These are phyloP conservation scores for Hypoxylon subgilvum DNA, from an alignment of 495 filamentous ascomycete genomes.

Conservation along the genomic window DNA sequence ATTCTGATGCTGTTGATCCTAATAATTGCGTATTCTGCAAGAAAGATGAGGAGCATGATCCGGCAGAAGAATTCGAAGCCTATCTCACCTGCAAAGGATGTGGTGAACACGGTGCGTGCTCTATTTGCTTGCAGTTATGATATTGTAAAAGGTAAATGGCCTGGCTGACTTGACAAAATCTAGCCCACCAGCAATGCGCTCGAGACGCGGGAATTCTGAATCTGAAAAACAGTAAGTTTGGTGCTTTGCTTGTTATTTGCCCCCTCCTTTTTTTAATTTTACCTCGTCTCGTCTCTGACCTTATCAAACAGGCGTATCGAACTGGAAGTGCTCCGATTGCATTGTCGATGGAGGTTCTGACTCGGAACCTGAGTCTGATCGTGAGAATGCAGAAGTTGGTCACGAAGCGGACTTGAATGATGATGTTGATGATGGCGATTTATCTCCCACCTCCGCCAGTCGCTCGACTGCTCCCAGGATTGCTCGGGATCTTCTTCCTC, in stretches of 20 bases:
- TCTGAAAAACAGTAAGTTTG: conserved; percentile 41
- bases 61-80: conserved; percentile 84
- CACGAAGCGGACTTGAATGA: conserved; percentile 38
- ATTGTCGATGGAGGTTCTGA: conserved; percentile 64
- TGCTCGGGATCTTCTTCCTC: conserved; percentile 76
- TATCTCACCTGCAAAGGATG: conserved; percentile 81
- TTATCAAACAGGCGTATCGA: conserved; percentile 56
- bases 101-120: conserved; percentile 82
- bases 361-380: conserved; percentile 43
- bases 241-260: not conserved
- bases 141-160: not conserved
- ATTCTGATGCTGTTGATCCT: conserved; percentile 61
- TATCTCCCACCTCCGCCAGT: conserved; percentile 46
- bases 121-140: conserved; percentile 30
- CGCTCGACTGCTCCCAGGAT: conserved; percentile 59
- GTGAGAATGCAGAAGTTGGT: conserved; percentile 46
- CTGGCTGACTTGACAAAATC: not conserved
- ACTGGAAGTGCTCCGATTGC: conserved; percentile 84
- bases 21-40: conserved; percentile 79
- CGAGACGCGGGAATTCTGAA: conserved; percentile 75
- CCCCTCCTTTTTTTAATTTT: too few relatives aligned
- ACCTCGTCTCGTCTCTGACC: conserved; percentile 20
- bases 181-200: conserved; percentile 94
- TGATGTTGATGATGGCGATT: conserved; percentile 42
- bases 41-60: conserved; percentile 84